Percentiles rank a stretch among this genome's conserved stretches.
phyloP scores from a whole-genome alignment of 257 asterid genomes.

The Datura wrightii region DNA sequence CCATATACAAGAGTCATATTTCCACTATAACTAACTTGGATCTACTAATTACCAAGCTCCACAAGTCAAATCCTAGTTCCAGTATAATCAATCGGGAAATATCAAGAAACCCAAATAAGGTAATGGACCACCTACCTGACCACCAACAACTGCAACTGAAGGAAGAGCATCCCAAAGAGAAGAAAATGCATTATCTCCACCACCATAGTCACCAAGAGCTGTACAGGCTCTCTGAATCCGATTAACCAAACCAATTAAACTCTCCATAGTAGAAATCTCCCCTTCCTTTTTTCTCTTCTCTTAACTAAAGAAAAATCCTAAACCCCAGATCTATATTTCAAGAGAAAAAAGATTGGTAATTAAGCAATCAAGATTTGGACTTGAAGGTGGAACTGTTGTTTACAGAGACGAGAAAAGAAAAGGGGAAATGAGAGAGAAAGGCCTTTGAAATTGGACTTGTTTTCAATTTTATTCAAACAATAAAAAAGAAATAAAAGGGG shows the following conservation, averaged over 20 bases:
- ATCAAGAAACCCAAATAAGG: slow-evolving; percentile 3
- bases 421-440: background rate
- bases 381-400: slow-evolving; percentile 6
- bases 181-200: slow-evolving; percentile 77
- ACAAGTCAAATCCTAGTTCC: slow-evolving; percentile 6
- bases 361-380: slow-evolving; percentile 27
- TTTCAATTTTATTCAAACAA: background rate
- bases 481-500: background rate
- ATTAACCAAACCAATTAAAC: slow-evolving; percentile 91
- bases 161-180: slow-evolving; percentile 98
- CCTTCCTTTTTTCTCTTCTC: slow-evolving; percentile 39
- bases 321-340: slow-evolving; percentile 30
- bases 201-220: slow-evolving; percentile 88
- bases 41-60: slow-evolving; percentile 26
- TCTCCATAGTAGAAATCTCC: slow-evolving; percentile 67
- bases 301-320: background rate
- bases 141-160: slow-evolving; percentile 97
- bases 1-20: background rate
- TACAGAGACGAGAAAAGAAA: background rate
- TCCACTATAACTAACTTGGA: background rate
- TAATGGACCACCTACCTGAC: slow-evolving; percentile 58
- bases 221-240: slow-evolving; percentile 94
- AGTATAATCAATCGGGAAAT: background rate
- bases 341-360: background rate
- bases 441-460: slow-evolving; percentile 29